phyloP scores from a whole-genome alignment of 2,329 filamentous ascomycete genomes.

The Fusarium sp. region DNA sequence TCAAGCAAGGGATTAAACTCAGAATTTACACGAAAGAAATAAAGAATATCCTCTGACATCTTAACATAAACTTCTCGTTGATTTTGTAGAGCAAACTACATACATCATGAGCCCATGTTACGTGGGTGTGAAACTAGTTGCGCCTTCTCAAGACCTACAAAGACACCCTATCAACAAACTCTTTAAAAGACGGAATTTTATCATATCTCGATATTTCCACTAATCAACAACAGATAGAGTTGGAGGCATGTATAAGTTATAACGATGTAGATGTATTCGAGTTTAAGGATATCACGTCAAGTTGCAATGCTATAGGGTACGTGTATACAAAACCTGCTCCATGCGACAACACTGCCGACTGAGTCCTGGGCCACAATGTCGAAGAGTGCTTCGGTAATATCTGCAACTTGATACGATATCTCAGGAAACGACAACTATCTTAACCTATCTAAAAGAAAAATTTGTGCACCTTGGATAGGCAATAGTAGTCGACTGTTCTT shows the following conservation, averaged over 20 bases:
- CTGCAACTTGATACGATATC: not conserved
- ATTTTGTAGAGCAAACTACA: not conserved
- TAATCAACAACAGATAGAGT: accelerated
- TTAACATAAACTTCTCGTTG: no score
- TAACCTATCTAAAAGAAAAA: not conserved
- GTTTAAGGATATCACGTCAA: not conserved
- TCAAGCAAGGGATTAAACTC: not conserved
- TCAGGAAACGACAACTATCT: not conserved
- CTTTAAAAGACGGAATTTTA: not conserved
- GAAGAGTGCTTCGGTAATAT: not conserved
- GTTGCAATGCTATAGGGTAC: not conserved
- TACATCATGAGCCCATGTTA: not conserved
- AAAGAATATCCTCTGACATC: no score
- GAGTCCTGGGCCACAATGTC: not conserved
- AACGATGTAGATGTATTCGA: not conserved
- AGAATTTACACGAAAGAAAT: no score
- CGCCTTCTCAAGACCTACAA: not conserved
- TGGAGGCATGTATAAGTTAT: not conserved
- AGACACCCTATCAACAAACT: not conserved
- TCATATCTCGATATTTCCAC: not conserved
- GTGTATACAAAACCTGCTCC: not conserved
- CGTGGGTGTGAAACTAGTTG: not conserved
- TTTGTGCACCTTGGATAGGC: not conserved
- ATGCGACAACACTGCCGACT: not conserved
- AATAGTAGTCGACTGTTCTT: no score